Base-by-base conservation (phyloP, 2,329 filamentous ascomycete species). In the Berkeleyomyces rouxiae region DNA sequence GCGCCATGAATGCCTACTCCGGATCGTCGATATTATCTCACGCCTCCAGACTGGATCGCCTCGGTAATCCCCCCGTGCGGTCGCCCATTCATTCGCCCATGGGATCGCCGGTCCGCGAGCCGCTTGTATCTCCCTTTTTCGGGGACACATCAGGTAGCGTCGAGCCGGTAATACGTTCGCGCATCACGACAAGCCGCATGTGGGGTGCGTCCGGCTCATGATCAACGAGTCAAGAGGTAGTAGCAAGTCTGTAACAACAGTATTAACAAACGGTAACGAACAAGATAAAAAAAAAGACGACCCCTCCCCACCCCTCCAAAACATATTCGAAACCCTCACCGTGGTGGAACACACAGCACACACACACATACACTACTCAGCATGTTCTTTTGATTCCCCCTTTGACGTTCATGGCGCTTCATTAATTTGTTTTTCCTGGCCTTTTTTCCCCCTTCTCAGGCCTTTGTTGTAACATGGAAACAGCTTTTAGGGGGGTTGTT, bases 41-140 rank as follows among this genome's bases (percentile, higher is more conserved):
- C 4, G 33, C 51, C 7, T 46, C 47, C 36, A 16, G 59, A 3
- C 46, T 49, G 9, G 58, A 63, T 23, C 55, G 63, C 11, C 49
- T 64, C 9, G 63, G 63, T 1, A 36, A 40, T 42, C 11, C 60
- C 10, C 63, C 63, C 6, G 60, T 57, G 31, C 57, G 63, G 57
- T 64, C 63, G n/a, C 63, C 63, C 1, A 64, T 64, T 58, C 63
- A 64, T n/a, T 64, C 63, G 6, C 63, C 63, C 10, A 64, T 64
- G 40, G 63, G 60, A 10, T 60, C 60, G n/a, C 63, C 63, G 7
- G 57, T 33, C 37, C 47, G 63, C 36, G 60, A 62, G 11, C 39
- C 47, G 5, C n/a, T 43, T 31, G 44, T 39, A 13, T 61, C 62
- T 13, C 62, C 62, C 11, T 61, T 61, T 31, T 61, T 61, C n/a